Percentiles rank a stretch among this genome's conserved stretches.
These are phyloP conservation scores for Paragyromitra xinjiangensis DNA, from an alignment of 495 filamentous ascomycete species.

Conservation along the genomic window DNA sequence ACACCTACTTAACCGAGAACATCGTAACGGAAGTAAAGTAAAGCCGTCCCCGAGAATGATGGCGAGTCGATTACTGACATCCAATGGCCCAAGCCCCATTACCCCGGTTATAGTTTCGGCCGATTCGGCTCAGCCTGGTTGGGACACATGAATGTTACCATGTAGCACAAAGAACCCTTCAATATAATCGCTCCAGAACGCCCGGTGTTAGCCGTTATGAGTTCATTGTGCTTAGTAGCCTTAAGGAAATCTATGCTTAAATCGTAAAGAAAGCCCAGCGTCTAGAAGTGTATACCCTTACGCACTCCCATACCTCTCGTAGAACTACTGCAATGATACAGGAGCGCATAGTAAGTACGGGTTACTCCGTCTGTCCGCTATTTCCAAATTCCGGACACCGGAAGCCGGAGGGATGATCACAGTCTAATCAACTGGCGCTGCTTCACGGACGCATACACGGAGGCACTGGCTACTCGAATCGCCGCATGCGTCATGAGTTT, in stretches of 20 bases:
- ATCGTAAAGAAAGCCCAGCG: background rate
- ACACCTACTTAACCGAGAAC: background rate
- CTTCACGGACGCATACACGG: slow-evolving; percentile 5
- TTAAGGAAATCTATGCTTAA: background rate
- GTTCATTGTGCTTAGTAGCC: background rate
- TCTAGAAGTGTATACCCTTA: background rate
- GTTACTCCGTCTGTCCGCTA: background rate
- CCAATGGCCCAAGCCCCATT: slow-evolving; percentile 13
- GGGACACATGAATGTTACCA: slow-evolving; percentile 5
- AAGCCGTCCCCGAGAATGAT: background rate
- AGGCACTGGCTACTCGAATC: slow-evolving; percentile 1
- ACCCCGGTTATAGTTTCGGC: slow-evolving; percentile 27
- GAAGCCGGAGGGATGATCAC: background rate
- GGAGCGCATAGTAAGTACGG: background rate
- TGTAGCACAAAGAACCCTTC: slow-evolving; percentile 8
- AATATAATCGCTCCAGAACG: background rate
- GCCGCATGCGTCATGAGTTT: slow-evolving; percentile 22
- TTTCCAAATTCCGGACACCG: background rate
- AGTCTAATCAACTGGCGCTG: slow-evolving; percentile 5
- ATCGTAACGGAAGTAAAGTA: background rate
- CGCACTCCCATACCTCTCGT: background rate
- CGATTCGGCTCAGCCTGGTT: slow-evolving; percentile 38
- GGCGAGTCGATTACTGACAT: slow-evolving; percentile 28
- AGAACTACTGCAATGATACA: background rate
- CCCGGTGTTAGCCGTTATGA: background rate